phyloP scores from a whole-genome alignment of 495 filamentous ascomycete genomes.

The Aspergillus nidulans region DNA sequence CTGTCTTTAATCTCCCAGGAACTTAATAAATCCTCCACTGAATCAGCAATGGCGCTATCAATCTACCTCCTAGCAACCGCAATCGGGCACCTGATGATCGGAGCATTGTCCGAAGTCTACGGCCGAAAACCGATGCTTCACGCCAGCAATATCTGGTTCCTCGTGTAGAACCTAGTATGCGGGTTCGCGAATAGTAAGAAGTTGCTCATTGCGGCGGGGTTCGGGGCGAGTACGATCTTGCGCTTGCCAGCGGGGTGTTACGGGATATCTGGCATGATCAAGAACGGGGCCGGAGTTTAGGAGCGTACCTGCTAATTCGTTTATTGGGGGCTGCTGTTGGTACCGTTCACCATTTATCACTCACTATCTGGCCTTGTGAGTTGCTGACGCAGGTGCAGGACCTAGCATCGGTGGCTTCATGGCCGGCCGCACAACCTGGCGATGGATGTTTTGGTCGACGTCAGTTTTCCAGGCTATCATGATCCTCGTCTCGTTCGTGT shows the following conservation, averaged over 20 bases:
- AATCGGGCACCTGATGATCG: slow-evolving; percentile 57
- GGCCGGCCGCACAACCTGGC: slow-evolving; percentile 17
- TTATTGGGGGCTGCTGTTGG: slow-evolving; percentile 48
- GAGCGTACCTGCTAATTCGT: slow-evolving; percentile 52
- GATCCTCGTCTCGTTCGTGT: not conserved
- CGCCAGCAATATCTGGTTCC: slow-evolving; percentile 56
- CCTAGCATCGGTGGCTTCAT: slow-evolving; percentile 27
- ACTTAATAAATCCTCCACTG: slow-evolving; percentile 51
- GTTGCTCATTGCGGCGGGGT: slow-evolving; percentile 41
- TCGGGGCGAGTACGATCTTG: slow-evolving; percentile 41
- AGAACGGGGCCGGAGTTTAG: slow-evolving; percentile 52
- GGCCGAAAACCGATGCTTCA: slow-evolving; percentile 56
- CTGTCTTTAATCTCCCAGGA: slow-evolving; percentile 50
- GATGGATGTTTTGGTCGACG: slow-evolving; percentile 51
- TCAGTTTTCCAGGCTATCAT: slow-evolving; percentile 22
- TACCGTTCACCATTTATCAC: not conserved
- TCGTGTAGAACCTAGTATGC: slow-evolving; percentile 46
- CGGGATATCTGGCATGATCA: slow-evolving; percentile 36
- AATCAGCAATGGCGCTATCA: slow-evolving; percentile 56
- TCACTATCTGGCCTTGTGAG: no score
- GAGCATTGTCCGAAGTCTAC: slow-evolving; percentile 65
- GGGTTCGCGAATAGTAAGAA: slow-evolving; percentile 40
- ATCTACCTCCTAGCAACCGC: slow-evolving; percentile 70
- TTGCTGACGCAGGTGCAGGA: slow-evolving; percentile 17
- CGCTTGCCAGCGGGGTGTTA: slow-evolving; percentile 44